Evolutionary conservation across 495 filamentous ascomycete genomes (phyloP).

Genomic region (Echria macrotheca): DNA sequence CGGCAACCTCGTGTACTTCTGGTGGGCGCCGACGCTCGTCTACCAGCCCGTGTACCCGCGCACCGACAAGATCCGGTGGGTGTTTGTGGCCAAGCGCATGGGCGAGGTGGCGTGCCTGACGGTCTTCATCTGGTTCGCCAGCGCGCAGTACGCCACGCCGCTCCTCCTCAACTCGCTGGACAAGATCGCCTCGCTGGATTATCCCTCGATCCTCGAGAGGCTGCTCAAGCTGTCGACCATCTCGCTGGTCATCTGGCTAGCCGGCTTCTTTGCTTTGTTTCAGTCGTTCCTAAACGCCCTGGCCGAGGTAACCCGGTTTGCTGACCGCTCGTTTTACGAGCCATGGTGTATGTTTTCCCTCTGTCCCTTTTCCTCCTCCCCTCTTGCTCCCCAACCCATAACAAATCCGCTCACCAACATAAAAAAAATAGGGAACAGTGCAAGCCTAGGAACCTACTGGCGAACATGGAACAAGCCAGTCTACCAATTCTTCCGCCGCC

Average conservation of each 20-base stretch:
- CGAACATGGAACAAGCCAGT: conserved; percentile 96
- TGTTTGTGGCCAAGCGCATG: conserved; percentile 77
- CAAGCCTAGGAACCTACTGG: conserved; percentile 84
- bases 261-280: conserved; percentile 94
- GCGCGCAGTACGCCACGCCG: conserved; percentile 87
- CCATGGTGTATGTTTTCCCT: conserved; percentile 80
- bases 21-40: conserved; percentile 92
- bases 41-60: conserved; percentile 97
- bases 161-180: conserved; percentile 83
- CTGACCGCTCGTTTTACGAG: conserved; percentile 88
- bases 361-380: no score
- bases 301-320: conserved; percentile 85
- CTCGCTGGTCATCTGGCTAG: conserved; percentile 89
- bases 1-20: conserved; percentile 84
- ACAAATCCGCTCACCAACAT: neutral
- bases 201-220: conserved; percentile 79
- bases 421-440: conserved; percentile 60
- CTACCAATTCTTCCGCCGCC: conserved; percentile 89
- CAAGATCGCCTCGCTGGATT: conserved; percentile 73
- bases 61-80: conserved; percentile 68
- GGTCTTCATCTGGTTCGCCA: conserved; percentile 88
- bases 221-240: conserved; percentile 94
- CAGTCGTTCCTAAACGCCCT: conserved; percentile 84
- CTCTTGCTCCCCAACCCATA: neutral
- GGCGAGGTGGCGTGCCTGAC: conserved; percentile 67